phyloP scores from a whole-genome alignment of 2,329 filamentous ascomycete genomes.

The Colletotrichum spaethianum region DNA sequence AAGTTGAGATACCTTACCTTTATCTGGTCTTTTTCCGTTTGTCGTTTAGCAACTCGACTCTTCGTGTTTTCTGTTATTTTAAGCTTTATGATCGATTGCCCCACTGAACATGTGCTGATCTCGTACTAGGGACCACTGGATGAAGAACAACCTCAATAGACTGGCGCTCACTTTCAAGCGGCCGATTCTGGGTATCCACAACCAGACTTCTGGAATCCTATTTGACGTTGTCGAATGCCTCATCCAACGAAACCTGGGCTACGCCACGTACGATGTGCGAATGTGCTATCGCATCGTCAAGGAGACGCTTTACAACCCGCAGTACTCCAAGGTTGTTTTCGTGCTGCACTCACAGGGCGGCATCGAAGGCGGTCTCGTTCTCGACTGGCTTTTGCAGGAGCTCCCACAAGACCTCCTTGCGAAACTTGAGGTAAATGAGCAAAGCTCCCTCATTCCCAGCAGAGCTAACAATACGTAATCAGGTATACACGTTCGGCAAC shows the following conservation, averaged over 20 bases:
- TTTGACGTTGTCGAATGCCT: constrained; percentile 86
- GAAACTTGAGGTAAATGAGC: constrained; percentile 70
- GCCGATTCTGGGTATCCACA: constrained; percentile 81
- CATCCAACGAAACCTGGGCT: constrained; percentile 81
- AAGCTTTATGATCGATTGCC: neutral
- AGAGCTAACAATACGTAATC: neutral
- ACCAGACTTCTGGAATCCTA: constrained; percentile 80
- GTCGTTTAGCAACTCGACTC: neutral
- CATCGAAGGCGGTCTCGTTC: constrained; percentile 79
- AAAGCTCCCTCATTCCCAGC: too few species aligned
- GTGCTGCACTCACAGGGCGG: constrained; percentile 84
- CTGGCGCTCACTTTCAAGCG: constrained; percentile 81
- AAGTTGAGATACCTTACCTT: constrained; percentile 46
- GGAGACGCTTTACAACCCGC: constrained; percentile 72
- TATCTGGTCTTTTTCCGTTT: neutral
- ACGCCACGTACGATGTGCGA: constrained; percentile 78
- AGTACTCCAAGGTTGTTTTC: constrained; percentile 79
- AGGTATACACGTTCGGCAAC: constrained; percentile 82
- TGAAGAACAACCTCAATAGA: constrained; percentile 79
- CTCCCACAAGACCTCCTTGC: constrained; percentile 74
- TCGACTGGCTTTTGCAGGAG: constrained; percentile 85
- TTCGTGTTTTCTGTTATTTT: neutral
- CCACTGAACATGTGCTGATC: constrained; percentile 1
- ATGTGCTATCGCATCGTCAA: constrained; percentile 76
- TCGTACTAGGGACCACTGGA: constrained; percentile 70